These are phyloP conservation scores for Alternaria solani DNA, from an alignment of 2,329 filamentous ascomycete species.

Conservation along the genomic window DNA sequence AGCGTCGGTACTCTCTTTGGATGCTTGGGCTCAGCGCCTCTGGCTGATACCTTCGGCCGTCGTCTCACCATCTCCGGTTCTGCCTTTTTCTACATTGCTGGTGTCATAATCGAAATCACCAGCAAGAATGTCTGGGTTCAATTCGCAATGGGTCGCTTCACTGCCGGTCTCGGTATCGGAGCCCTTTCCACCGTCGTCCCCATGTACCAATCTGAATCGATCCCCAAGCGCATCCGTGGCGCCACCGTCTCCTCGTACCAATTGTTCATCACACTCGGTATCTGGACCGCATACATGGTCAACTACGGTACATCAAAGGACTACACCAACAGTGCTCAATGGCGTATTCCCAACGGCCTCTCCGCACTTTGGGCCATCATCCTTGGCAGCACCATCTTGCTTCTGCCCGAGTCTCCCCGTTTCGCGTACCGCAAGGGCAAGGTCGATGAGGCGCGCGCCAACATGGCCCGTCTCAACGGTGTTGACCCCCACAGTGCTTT, in stretches of 20 bases:
- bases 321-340: constrained; percentile 60
- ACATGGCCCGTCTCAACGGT: constrained; percentile 64
- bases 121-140: constrained; percentile 67
- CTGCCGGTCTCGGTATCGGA: constrained; percentile 72
- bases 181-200: constrained; percentile 65
- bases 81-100: constrained; percentile 69
- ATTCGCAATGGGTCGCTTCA: constrained; percentile 68
- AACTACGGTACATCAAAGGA: constrained; percentile 68
- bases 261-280: constrained; percentile 73
- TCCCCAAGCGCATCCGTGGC: constrained; percentile 70
- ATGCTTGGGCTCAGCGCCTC: constrained; percentile 64
- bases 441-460: constrained; percentile 59
- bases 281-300: constrained; percentile 62
- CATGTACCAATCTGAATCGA: constrained; percentile 73
- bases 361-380: constrained; percentile 65
- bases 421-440: constrained; percentile 65
- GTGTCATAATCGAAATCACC: constrained; percentile 72
- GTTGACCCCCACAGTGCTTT: constrained; percentile 63
- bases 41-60: constrained; percentile 69
- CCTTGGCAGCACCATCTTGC: constrained; percentile 61
- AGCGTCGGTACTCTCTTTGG: constrained; percentile 76
- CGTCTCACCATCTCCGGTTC: constrained; percentile 68
- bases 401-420: constrained; percentile 66
- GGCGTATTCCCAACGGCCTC: constrained; percentile 70
- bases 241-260: constrained; percentile 71